A percentile compares a stretch with the other conserved stretches of the same genome.
Evolutionary conservation across 257 asterid genomes (phyloP).

Genomic region (Solanum infundibuliforme): DNA sequence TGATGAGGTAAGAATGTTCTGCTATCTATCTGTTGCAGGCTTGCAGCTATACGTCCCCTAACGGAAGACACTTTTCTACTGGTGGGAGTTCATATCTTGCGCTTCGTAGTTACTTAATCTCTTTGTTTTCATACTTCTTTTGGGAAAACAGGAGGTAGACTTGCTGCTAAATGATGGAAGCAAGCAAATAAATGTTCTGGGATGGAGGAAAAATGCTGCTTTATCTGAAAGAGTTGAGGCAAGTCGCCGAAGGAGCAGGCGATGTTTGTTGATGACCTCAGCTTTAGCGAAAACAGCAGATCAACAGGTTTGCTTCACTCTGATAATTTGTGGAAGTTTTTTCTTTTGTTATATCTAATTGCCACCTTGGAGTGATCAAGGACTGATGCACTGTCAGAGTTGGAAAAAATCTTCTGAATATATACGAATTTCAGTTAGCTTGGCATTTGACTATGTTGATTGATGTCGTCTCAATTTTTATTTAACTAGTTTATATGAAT

Average conservation of each 20-base stretch:
- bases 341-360: slow-evolving; percentile 1
- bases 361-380: background rate
- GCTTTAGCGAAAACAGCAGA: slow-evolving; percentile 71
- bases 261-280: slow-evolving; percentile 91
- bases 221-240: slow-evolving; percentile 90
- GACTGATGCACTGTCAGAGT: background rate
- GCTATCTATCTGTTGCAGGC: slow-evolving; percentile 9
- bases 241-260: slow-evolving; percentile 94
- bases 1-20: slow-evolving; percentile 62
- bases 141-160: slow-evolving; percentile 81
- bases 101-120: background rate
- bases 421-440: background rate
- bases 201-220: slow-evolving; percentile 71
- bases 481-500: background rate
- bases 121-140: background rate
- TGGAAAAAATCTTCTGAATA: background rate
- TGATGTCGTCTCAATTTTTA: background rate
- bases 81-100: background rate
- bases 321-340: slow-evolving; percentile 5
- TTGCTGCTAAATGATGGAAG: slow-evolving; percentile 96
- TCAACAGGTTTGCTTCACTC: slow-evolving; percentile 64
- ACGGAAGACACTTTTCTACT: background rate
- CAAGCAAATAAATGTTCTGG: slow-evolving; percentile 85
- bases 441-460: background rate
- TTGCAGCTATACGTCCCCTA: background rate